Evolutionary conservation across 1,284 basidiomycete species (phyloP).

Genomic region (Microbotryomycetes sp.): DNA sequence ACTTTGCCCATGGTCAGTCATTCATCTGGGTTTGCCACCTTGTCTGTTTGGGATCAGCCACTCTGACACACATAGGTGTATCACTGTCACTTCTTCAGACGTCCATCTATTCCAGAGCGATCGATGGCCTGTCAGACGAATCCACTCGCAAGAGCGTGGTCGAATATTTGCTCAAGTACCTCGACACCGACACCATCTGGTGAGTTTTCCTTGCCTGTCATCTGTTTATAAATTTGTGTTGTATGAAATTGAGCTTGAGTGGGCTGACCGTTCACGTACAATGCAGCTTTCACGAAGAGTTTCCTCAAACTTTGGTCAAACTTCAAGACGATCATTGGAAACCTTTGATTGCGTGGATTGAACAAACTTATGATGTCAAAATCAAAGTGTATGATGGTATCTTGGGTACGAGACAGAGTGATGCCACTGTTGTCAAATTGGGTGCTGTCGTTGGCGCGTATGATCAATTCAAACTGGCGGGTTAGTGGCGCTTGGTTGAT

Average conservation of each 20-base stretch:
- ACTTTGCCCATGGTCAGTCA: constrained; percentile 83
- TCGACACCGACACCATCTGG: constrained; percentile 96
- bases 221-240: not conserved
- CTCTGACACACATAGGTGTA: constrained; percentile 10
- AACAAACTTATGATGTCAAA: constrained; percentile 58
- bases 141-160: constrained; percentile 59
- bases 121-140: constrained; percentile 67
- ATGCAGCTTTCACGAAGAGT: constrained; percentile 70
- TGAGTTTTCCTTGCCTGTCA: constrained; percentile 42
- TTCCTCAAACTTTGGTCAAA: constrained; percentile 65
- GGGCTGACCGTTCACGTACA: constrained; percentile 5
- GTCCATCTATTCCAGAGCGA: constrained; percentile 76
- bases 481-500: constrained; percentile 48
- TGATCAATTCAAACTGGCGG: constrained; percentile 79
- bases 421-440: constrained; percentile 59
- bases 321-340: constrained; percentile 86
- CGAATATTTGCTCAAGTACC: constrained; percentile 69
- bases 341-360: constrained; percentile 75
- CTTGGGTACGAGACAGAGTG: constrained; percentile 59
- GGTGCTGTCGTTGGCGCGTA: constrained; percentile 55
- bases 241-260: too few species aligned
- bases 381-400: constrained; percentile 66
- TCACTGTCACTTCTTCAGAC: constrained; percentile 53
- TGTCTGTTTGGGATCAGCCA: constrained; percentile 36
- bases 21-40: too few species aligned